These are phyloP conservation scores for Cladophialophora carrionii DNA, from an alignment of 2,329 filamentous ascomycete genomes.

Conservation along the genomic window DNA sequence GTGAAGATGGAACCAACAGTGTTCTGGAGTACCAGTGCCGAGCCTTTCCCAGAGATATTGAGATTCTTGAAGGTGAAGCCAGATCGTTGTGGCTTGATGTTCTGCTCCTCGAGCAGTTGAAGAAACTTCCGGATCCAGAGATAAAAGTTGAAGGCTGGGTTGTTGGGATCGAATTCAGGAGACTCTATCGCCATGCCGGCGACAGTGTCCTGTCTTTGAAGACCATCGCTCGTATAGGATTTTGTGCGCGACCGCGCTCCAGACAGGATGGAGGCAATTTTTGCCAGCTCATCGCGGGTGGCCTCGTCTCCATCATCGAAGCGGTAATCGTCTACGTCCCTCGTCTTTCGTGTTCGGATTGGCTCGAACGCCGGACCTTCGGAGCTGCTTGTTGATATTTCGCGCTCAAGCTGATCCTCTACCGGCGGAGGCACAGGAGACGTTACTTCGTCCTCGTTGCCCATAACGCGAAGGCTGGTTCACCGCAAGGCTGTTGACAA, in stretches of 20 bases:
- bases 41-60: conserved; percentile 66
- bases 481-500: background rate
- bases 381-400: conserved; percentile 44
- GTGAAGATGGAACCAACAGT: conserved; percentile 65
- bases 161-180: conserved; percentile 32
- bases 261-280: conserved; percentile 31
- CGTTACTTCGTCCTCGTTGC: background rate
- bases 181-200: conserved; percentile 31
- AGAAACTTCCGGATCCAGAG: conserved; percentile 34
- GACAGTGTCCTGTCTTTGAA: conserved; percentile 31
- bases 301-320: conserved; percentile 24
- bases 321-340: conserved; percentile 28
- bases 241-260: conserved; percentile 21
- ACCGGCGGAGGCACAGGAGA: background rate
- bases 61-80: conserved; percentile 69
- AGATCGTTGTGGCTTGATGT: conserved; percentile 21
- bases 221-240: conserved; percentile 17
- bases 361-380: conserved; percentile 31
- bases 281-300: conserved; percentile 26
- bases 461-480: conserved; percentile 6
- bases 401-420: conserved; percentile 12
- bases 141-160: conserved; percentile 32
- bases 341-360: conserved; percentile 32
- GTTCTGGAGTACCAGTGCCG: conserved; percentile 69
- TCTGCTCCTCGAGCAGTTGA: conserved; percentile 28